These are phyloP conservation scores for Senecio squalidus DNA, from an alignment of 140 eudicot genomes.

Conservation along the genomic window DNA sequence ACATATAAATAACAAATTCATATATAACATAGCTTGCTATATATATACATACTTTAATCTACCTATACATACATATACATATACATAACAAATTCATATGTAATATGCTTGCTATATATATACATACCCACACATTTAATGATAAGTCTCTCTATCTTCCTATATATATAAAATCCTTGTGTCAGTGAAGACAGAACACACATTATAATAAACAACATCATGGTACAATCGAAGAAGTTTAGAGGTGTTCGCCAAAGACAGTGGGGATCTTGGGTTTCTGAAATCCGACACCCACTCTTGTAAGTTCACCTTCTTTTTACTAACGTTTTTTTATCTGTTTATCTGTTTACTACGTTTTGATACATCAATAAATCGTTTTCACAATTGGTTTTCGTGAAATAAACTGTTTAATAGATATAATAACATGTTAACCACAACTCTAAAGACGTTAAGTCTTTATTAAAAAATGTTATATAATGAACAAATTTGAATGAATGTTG, in stretches of 20 bases:
- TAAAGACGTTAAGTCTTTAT: no score
- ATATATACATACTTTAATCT: background rate
- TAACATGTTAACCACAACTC: no score
- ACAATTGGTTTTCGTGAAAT: no score
- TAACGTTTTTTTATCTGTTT: background rate
- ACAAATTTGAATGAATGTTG: background rate
- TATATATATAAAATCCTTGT: constrained; percentile 10
- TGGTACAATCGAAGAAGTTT: constrained; percentile 77
- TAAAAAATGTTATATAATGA: constrained; percentile 1
- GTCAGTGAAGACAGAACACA: constrained; percentile 12
- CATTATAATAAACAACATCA: background rate
- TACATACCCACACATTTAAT: background rate
- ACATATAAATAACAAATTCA: no score
- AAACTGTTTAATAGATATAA: no score
- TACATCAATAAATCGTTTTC: background rate
- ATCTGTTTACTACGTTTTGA: no score
- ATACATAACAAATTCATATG: background rate
- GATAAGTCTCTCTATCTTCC: background rate
- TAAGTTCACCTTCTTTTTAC: constrained; percentile 20
- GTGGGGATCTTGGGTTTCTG: constrained; percentile 93
- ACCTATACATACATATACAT: background rate
- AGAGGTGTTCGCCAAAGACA: constrained; percentile 95
- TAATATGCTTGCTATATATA: background rate
- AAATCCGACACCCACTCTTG: constrained; percentile 78
- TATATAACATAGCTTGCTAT: no score